phyloP scores from a whole-genome alignment of 1,284 basidiomycete species.

The Leccinum solheimii region DNA sequence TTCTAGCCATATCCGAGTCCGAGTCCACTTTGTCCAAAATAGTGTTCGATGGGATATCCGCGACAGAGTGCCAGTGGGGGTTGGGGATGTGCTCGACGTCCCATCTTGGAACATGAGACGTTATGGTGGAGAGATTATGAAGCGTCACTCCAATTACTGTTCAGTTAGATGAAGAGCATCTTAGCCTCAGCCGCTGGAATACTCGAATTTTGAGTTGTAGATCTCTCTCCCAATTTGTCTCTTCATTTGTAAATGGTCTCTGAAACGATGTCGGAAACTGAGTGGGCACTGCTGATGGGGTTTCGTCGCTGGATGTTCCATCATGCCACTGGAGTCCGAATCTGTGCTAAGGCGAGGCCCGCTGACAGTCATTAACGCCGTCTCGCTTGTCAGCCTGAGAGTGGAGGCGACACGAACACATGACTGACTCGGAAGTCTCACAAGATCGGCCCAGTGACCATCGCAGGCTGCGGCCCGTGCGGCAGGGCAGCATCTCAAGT shows the following conservation, averaged over 20 bases:
- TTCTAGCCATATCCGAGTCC: background rate
- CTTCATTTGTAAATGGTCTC: background rate
- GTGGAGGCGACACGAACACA: background rate
- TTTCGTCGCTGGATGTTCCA: background rate
- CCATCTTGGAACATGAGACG: too few species aligned
- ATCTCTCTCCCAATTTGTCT: background rate
- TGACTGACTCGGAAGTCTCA: background rate
- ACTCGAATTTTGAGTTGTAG: background rate
- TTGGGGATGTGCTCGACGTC: too few species aligned
- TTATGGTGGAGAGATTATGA: too few species aligned
- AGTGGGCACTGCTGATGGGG: background rate
- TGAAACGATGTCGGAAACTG: background rate
- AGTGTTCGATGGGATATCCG: background rate
- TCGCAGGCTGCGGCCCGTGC: background rate
- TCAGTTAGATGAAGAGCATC: constrained; percentile 9
- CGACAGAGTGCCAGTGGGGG: too few species aligned
- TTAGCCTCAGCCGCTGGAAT: background rate
- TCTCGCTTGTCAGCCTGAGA: background rate
- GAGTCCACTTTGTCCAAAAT: background rate
- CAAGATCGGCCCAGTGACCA: background rate
- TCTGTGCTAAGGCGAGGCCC: background rate
- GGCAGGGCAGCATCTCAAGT: background rate
- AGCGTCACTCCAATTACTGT: background rate
- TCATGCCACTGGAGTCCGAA: background rate
- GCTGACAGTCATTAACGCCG: background rate